phyloP scores from a whole-genome alignment of 164 flowering plant species.

The Cinnamomum chago region DNA sequence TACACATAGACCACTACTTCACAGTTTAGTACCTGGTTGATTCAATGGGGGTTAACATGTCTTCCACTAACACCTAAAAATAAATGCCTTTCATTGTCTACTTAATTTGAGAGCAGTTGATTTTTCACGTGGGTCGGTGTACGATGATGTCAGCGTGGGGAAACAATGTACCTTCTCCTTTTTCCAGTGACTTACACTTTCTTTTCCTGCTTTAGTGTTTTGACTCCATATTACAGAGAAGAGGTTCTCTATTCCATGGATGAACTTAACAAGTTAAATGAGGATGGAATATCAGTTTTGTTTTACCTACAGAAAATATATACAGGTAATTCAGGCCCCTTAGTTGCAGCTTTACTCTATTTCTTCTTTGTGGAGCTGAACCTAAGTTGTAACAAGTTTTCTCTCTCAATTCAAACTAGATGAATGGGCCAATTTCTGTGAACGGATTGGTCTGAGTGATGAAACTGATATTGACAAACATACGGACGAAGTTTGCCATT shows the following conservation, averaged over 20 bases:
- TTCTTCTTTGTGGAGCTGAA: conserved; percentile 1
- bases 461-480: conserved; percentile 14
- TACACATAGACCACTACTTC: too few relatives aligned
- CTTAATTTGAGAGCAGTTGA: too few relatives aligned
- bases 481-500: conserved; percentile 32
- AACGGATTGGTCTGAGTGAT: conserved; percentile 41
- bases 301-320: conserved; percentile 89
- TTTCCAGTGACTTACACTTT: neutral
- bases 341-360: neutral
- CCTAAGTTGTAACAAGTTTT: conserved; percentile 6
- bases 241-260: conserved; percentile 84
- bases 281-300: conserved; percentile 87
- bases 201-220: conserved; percentile 39
- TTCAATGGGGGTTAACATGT: too few relatives aligned
- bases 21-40: too few relatives aligned
- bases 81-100: too few relatives aligned
- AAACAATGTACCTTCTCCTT: neutral
- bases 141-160: too few relatives aligned
- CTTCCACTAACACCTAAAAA: too few relatives aligned
- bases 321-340: conserved; percentile 51
- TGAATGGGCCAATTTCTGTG: conserved; percentile 77
- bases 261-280: conserved; percentile 82
- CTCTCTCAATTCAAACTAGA: conserved; percentile 33
- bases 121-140: too few relatives aligned
- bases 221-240: conserved; percentile 95